Conservation (phyloP, 2,329 filamentous ascomycete species). For the Stagonosporopsis vannaccii region DNA sequence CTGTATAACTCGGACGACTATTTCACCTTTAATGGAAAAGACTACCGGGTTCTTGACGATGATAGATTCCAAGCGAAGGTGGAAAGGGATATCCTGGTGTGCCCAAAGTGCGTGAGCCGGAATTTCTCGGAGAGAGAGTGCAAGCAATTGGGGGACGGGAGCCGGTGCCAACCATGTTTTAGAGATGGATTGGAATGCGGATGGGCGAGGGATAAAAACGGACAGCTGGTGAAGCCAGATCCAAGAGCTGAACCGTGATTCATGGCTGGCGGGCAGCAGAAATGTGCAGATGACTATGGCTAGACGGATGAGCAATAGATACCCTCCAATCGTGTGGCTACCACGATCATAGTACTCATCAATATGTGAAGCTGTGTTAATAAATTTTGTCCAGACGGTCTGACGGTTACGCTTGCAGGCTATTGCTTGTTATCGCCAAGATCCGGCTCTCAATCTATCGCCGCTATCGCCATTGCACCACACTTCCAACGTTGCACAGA, state of each 20-base stretch:
- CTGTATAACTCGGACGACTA: slow-evolving; percentile 42
- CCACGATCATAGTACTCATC: not conserved
- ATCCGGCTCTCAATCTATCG: not conserved
- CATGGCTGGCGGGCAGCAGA: not conserved
- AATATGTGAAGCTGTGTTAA: not conserved
- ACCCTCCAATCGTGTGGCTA: not conserved
- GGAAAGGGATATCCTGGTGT: slow-evolving; percentile 20
- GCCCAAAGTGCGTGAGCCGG: slow-evolving; percentile 19
- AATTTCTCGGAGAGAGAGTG: slow-evolving; percentile 21
- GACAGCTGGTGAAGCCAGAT: slow-evolving; percentile 6
- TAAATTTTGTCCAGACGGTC: not conserved
- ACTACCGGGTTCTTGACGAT: slow-evolving; percentile 37
- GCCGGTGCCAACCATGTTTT: slow-evolving; percentile 24
- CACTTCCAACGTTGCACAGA: not conserved
- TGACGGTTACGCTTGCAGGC: not conserved
- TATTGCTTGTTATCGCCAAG: not conserved
- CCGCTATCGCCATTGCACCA: slow-evolving; percentile 9
- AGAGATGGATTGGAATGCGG: slow-evolving; percentile 15
- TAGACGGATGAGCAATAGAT: not conserved
- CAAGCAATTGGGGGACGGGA: slow-evolving; percentile 26
- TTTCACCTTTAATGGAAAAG: slow-evolving; percentile 37
- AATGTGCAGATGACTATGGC: too few species aligned
- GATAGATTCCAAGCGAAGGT: slow-evolving; percentile 26
- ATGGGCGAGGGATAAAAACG: slow-evolving; percentile 14
- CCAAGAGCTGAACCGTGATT: not conserved